A percentile compares a stretch with the other conserved stretches of the same genome.
Conservation (phyloP, 768 basidiomycete species). For the Amanita phalloides region DNA sequence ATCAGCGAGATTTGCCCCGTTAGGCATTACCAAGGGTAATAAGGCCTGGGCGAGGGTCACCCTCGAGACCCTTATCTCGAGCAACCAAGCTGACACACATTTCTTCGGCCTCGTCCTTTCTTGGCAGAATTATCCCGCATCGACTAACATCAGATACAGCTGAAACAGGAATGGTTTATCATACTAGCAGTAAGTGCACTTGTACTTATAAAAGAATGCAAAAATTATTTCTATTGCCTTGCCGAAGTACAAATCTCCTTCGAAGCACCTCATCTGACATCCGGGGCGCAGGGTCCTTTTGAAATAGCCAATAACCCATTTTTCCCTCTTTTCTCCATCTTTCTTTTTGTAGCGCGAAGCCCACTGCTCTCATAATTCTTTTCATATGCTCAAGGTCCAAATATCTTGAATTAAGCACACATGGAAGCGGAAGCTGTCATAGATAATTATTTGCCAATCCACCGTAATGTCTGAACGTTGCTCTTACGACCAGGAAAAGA, state of each 20-base stretch:
- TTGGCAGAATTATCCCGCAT: too few relatives aligned
- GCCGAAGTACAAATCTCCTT: conserved; percentile 49
- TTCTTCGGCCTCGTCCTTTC: too few relatives aligned
- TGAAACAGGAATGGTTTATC: not conserved
- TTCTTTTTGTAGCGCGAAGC: conserved; percentile 49
- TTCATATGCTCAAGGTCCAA: conserved; percentile 49
- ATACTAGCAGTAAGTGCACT: not conserved
- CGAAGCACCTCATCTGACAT: conserved; percentile 19
- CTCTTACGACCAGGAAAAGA: conserved; percentile 62
- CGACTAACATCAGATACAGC: too few relatives aligned
- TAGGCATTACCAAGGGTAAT: too few relatives aligned
- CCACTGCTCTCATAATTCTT: conserved; percentile 47
- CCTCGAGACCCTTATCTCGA: too few relatives aligned
- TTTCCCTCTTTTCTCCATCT: conserved; percentile 65
- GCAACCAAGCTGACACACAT: too few relatives aligned
- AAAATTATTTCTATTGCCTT: conserved; percentile 78
- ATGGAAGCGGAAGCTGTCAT: conserved; percentile 70
- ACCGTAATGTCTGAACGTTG: conserved; percentile 6
- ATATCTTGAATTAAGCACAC: conserved; percentile 81
- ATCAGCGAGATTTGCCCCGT: too few relatives aligned
- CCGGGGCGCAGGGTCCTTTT: conserved; percentile 22
- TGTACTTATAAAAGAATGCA: conserved; percentile 27
- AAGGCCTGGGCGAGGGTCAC: too few relatives aligned
- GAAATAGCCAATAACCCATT: conserved; percentile 82
- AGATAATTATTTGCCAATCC: not conserved